phyloP scores from a whole-genome alignment of 192 early-diverging fungal genomes.

The Rhizophlyctis rosea region DNA sequence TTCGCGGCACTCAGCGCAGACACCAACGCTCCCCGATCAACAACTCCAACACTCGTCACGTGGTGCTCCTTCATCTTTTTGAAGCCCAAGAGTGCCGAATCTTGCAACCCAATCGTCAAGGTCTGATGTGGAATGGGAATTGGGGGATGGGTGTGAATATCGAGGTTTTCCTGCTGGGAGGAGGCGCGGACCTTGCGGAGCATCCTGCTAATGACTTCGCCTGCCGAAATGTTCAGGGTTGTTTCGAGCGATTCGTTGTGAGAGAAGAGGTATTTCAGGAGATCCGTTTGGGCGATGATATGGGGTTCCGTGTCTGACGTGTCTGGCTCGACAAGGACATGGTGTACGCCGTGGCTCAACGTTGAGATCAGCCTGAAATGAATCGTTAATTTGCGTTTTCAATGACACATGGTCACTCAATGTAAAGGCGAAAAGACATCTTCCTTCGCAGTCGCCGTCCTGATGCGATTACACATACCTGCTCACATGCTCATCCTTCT shows the following conservation, averaged over 20 bases:
- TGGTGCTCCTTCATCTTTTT: constrained; percentile 2
- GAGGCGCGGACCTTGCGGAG: not conserved
- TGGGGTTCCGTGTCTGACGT: not conserved
- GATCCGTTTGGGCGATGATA: constrained; percentile 9
- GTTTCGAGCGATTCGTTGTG: constrained; percentile 5
- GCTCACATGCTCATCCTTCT: not conserved
- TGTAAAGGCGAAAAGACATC: no score
- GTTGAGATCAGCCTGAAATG: not conserved
- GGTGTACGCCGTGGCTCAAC: constrained; percentile 5
- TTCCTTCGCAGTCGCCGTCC: no score
- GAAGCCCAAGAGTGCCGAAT: not conserved
- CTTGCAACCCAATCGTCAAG: not conserved
- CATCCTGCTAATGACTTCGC: not conserved
- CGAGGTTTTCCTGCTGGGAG: not conserved
- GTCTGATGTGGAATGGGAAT: not conserved
- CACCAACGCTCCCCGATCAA: constrained; percentile 4
- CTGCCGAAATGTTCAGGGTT: not conserved
- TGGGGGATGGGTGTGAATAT: no score
- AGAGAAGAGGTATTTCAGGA: constrained; percentile 2
- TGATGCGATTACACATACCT: no score
- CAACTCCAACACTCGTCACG: constrained; percentile 8
- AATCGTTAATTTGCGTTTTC: not conserved
- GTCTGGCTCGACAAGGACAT: constrained; percentile 1
- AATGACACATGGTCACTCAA: no score
- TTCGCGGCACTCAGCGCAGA: not conserved